A percentile compares a stretch with the other conserved stretches of the same genome.
These are phyloP conservation scores for Poa annua DNA, from an alignment of 176 grass and related monocot genomes.

Conservation along the genomic window DNA sequence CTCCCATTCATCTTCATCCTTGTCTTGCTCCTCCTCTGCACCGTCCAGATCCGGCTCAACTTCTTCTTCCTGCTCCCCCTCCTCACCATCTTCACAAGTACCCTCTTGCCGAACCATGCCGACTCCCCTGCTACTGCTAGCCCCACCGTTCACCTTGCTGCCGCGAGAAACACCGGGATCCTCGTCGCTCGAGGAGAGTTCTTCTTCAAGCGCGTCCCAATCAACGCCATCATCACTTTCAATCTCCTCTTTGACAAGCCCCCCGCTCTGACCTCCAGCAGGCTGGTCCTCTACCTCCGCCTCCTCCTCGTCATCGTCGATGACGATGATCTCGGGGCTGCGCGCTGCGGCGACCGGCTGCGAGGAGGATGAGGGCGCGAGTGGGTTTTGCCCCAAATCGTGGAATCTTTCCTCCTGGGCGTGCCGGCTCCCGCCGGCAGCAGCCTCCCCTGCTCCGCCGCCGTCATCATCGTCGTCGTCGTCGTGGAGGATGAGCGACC, in stretches of 20 bases:
- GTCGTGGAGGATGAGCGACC: neutral
- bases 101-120: neutral
- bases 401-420: neutral
- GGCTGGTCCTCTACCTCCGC: neutral
- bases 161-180: neutral
- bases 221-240: neutral
- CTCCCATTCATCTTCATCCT: conserved; percentile 28
- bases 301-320: neutral
- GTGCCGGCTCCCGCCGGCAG: neutral
- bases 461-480: neutral
- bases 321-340: neutral
- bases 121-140: neutral
- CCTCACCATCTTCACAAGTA: neutral
- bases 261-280: neutral
- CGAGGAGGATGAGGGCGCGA: neutral
- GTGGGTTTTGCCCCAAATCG: neutral
- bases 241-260: neutral
- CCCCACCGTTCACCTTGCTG: neutral
- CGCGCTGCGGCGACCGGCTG: neutral
- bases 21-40: neutral
- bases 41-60: neutral
- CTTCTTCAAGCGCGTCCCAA: neutral
- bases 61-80: neutral
- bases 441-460: neutral
- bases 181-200: neutral